Percentiles rank a stretch among this genome's conserved stretches.
Evolutionary conservation across 1,139 yeast species (phyloP).

Genomic region (Candida sp.): DNA sequence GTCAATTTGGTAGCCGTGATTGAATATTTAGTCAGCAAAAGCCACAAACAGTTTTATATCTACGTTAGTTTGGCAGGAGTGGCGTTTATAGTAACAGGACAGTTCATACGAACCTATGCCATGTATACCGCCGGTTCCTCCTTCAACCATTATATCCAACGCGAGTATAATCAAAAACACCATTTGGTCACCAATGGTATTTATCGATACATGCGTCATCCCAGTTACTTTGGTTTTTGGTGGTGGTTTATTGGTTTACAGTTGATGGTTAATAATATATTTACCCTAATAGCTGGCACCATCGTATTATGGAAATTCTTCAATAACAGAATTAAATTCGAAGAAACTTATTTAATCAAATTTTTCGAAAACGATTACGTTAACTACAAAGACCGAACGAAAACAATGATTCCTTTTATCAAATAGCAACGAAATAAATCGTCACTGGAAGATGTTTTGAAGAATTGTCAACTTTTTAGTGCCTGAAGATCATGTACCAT

Average conservation of each 20-base stretch:
- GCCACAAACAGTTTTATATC: conserved; percentile 3
- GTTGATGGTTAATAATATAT: conserved; percentile 54
- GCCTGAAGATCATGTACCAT: no score
- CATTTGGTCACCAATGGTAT: conserved; percentile 69
- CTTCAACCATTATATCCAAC: conserved; percentile 80
- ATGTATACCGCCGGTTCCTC: conserved; percentile 88
- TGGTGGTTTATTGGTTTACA: conserved; percentile 95
- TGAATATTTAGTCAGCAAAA: conserved; percentile 16
- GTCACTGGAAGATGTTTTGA: no score
- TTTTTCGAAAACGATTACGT: conserved; percentile 72
- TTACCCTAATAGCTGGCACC: conserved; percentile 23
- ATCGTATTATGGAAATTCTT: conserved; percentile 63
- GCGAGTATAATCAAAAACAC: conserved; percentile 52
- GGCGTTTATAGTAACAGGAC: conserved; percentile 48
- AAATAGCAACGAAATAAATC: neutral
- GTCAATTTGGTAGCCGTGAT: conserved; percentile 48
- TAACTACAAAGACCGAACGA: conserved; percentile 46
- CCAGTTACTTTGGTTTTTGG: conserved; percentile 88
- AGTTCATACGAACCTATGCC: conserved; percentile 62
- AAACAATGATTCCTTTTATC: conserved; percentile 66
- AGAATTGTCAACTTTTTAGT: no score
- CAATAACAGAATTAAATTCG: conserved; percentile 58
- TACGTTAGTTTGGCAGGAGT: conserved; percentile 2
- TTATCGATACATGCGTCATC: conserved; percentile 70
- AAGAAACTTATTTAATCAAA: conserved; percentile 58